Base-by-base conservation (phyloP, 352 stramenopile genomes). In the Phytophthora melonis region DNA sequence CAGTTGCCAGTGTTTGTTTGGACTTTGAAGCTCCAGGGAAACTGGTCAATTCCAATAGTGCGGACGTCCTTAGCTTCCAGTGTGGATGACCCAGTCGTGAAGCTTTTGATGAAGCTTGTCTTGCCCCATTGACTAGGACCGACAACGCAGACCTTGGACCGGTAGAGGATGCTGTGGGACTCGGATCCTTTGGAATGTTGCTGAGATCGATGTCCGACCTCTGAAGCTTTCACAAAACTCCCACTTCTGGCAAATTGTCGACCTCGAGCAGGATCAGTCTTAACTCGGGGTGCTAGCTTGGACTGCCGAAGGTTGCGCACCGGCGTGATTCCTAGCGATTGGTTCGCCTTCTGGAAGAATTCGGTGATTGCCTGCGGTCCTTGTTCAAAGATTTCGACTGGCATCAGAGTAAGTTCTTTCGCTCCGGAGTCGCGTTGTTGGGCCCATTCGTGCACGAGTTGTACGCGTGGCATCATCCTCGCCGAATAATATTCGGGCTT, bases 21-120 rank as follows among this genome's bases (percentile, higher is more conserved):
- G 27, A 59, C 54, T 45, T 45, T 21, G 10, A 59, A 59, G 27
- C 27, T 16, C 25, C 69, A 81, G 1, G 72, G 27, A 30, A 79
- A 68, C 13, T 81, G 32, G 21, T 83, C 73, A 34, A 83, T 79
- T 10, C 77, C 77, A 52, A 81, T 71, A 1, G 77, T 83, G 1
- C 73, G 77, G 3, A 69, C 61, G 16, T 75, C 62, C 8, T 73
- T 61, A 2, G 68, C 32, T 8, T 25, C 49, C 1, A 57, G 55
- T 14, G 30, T 21, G 43, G 43, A 50, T 5, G 43, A 50, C 4
- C 63, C 59, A 16, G 47, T 61, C 3, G 43, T 67, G n/a, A 81
- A 58, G 23, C 54, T 79, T 49, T 76, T 73, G 57, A 81, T 70
- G 39, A 83, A 58, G 21, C 73, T 81, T 0, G 77, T 83, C 34